A percentile compares a stretch with the other conserved stretches of the same genome.
Conservation (phyloP, 1,139 yeast species). For the Scheffersomyces cryptocercus region DNA sequence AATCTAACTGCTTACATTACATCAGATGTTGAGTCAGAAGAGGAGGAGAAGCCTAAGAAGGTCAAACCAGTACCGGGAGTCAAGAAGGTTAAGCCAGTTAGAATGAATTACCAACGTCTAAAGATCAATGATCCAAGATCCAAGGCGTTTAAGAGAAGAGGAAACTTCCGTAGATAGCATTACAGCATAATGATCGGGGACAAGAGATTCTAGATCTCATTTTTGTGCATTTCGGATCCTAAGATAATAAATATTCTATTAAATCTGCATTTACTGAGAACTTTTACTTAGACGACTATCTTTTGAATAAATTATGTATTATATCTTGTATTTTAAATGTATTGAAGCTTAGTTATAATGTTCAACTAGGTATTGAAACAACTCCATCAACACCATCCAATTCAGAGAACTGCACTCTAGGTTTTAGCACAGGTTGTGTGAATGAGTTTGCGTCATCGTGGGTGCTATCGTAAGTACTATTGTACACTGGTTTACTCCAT, state of each 20-base stretch:
- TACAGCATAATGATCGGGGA: conserved; percentile 1
- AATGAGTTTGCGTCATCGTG: neutral
- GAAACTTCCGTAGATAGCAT: no score
- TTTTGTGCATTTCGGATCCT: neutral
- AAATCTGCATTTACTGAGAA: neutral
- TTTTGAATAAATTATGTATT: neutral
- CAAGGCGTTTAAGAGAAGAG: conserved; percentile 27
- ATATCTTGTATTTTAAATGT: neutral
- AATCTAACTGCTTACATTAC: conserved; percentile 21
- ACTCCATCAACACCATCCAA: neutral
- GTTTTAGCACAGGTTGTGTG: neutral
- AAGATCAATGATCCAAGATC: conserved; percentile 44
- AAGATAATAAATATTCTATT: neutral
- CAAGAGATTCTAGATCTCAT: conserved; percentile 13
- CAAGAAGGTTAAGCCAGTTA: conserved; percentile 35
- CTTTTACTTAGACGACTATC: neutral
- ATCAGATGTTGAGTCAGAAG: conserved; percentile 12
- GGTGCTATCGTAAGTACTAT: conserved; percentile 1
- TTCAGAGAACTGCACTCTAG: neutral
- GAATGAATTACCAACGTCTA: conserved; percentile 41
- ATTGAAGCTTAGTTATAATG: neutral
- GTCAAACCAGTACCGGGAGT: neutral
- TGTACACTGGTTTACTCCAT: conserved; percentile 55
- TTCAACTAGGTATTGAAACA: neutral
- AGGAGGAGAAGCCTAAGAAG: conserved; percentile 10